Evolutionary conservation across 768 basidiomycete genomes (phyloP).

Genomic region (Lyophyllum shimeji): DNA sequence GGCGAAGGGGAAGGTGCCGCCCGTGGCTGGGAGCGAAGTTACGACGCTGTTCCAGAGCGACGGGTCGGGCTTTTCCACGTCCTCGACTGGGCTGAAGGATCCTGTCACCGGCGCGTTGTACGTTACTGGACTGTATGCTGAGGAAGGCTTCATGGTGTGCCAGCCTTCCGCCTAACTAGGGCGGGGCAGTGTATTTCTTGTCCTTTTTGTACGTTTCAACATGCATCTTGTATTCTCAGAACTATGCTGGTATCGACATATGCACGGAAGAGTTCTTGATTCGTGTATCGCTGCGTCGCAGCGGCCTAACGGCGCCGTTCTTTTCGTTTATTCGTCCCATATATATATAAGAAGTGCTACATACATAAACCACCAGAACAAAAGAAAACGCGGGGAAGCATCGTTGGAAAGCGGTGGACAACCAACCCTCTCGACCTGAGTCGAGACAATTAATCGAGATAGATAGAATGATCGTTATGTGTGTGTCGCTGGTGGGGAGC

Average conservation of each 20-base stretch:
- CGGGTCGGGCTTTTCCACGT: slow-evolving; percentile 57
- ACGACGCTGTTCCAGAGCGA: slow-evolving; percentile 75
- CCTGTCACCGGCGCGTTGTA: slow-evolving; percentile 47
- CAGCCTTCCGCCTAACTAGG: slow-evolving; percentile 14
- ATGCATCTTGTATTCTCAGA: too few species aligned
- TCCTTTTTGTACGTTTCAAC: too few species aligned
- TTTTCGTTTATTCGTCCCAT: slow-evolving; percentile 10
- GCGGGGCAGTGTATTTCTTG: neutral
- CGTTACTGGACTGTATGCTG: slow-evolving; percentile 57
- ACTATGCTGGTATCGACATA: too few species aligned
- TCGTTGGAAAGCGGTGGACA: neutral
- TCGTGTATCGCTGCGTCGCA: too few species aligned
- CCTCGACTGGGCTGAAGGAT: slow-evolving; percentile 55
- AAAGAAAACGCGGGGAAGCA: slow-evolving; percentile 9
- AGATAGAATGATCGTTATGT: neutral
- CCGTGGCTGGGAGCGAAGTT: slow-evolving; percentile 37
- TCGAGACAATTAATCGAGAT: slow-evolving; percentile 4
- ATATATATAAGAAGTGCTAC: slow-evolving; percentile 14
- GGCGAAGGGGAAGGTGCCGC: slow-evolving; percentile 37
- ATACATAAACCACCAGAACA: slow-evolving; percentile 12
- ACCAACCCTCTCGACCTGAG: neutral
- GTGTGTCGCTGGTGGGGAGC: slow-evolving; percentile 11
- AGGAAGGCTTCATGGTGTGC: slow-evolving; percentile 55
- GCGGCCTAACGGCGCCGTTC: neutral
- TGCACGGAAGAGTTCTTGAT: too few species aligned